phyloP scores from a whole-genome alignment of 2,329 filamentous ascomycete genomes.

The Teratosphaeriaceae sp. region DNA sequence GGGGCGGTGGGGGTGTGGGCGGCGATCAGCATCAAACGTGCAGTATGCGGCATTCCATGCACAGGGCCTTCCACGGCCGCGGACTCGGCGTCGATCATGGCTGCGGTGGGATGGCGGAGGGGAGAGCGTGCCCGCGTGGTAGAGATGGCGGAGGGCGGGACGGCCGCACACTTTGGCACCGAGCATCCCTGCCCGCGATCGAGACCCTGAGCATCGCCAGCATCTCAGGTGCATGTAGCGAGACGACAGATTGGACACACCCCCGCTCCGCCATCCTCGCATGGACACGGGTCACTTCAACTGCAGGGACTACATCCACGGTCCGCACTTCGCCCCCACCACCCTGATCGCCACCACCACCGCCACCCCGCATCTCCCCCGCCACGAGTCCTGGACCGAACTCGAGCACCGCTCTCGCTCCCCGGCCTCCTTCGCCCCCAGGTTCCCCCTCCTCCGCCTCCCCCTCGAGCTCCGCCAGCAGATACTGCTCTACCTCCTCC shows the following conservation, averaged over 20 bases:
- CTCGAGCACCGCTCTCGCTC: conserved; percentile 27
- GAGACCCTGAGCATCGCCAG: too few species aligned
- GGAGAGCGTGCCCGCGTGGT: not conserved
- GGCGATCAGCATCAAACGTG: too few species aligned
- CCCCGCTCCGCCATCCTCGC: too few species aligned
- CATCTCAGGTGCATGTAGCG: too few species aligned
- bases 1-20: too few species aligned
- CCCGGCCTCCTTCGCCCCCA: conserved; percentile 21
- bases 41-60: not conserved
- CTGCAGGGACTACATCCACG: conserved; percentile 30
- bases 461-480: conserved; percentile 40
- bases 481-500: conserved; percentile 38
- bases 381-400: conserved; percentile 27
- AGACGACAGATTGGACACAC: too few species aligned
- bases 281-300: conserved; percentile 33
- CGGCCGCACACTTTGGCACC: too few species aligned
- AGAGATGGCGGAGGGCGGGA: too few species aligned
- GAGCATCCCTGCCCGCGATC: not conserved
- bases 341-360: conserved; percentile 9
- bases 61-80: too few species aligned
- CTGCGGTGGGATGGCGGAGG: not conserved
- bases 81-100: conserved; percentile 10
- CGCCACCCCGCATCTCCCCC: conserved; percentile 9
- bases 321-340: conserved; percentile 22
- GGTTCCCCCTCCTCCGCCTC: conserved; percentile 30